Conservation (phyloP, 2,329 filamentous ascomycete species). For the Leptographium radiaticola region DNA sequence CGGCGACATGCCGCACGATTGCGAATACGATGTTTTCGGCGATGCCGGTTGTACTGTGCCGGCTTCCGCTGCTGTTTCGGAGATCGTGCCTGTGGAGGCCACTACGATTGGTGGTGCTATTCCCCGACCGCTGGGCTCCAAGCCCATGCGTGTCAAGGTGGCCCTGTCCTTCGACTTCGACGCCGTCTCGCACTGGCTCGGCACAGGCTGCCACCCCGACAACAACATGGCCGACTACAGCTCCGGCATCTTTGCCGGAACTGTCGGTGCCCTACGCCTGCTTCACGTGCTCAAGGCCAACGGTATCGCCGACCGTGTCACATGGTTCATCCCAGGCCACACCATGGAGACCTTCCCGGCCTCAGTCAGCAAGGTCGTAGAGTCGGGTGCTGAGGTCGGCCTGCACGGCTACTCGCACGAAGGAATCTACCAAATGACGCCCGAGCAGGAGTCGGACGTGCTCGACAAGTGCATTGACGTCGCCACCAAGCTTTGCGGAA, state of each 20-base stretch:
- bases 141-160: slow-evolving; percentile 15
- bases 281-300: slow-evolving; percentile 61
- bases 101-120: not conserved
- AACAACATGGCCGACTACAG: slow-evolving; percentile 36
- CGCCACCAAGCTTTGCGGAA: slow-evolving; percentile 18
- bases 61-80: not conserved
- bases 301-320: slow-evolving; percentile 48
- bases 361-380: slow-evolving; percentile 27
- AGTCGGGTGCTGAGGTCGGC: slow-evolving; percentile 34
- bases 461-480: slow-evolving; percentile 44
- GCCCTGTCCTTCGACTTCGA: slow-evolving; percentile 34
- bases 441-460: slow-evolving; percentile 63
- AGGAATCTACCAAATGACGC: slow-evolving; percentile 38
- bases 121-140: not conserved
- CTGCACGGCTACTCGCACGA: slow-evolving; percentile 24
- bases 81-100: not conserved
- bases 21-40: slow-evolving; percentile 13
- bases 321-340: slow-evolving; percentile 37
- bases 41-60: not conserved
- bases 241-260: slow-evolving; percentile 30
- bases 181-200: slow-evolving; percentile 38
- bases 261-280: slow-evolving; percentile 47
- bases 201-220: slow-evolving; percentile 34
- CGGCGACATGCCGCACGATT: slow-evolving; percentile 21
- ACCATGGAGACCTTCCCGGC: slow-evolving; percentile 34